Evolutionary conservation across 805 yeast species (phyloP), one percentile per base, ranked within the genome.

Genomic region (Danielozyma ontarioensis): DNA sequence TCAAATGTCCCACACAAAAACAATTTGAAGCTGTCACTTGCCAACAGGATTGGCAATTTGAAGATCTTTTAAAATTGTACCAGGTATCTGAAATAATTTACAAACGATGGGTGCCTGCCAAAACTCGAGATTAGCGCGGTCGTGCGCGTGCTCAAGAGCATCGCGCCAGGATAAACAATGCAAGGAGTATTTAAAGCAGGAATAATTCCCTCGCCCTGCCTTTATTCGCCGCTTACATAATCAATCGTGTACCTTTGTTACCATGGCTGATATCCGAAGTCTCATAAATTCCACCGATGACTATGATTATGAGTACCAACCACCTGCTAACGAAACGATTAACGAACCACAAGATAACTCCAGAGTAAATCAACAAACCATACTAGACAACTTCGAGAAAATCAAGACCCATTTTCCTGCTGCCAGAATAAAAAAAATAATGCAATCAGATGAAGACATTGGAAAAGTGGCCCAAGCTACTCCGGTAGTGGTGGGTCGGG

Each of bases 391-490:
- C 13, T 74, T 69, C 41, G 71, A 68, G 33, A 64, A 59, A 37
- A 79, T 83, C 43, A 83, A 82, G 56, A 83, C 93, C 23, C 94
- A 83, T 53, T 84, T 84, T 57, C 95, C 95, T 4, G 83, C 88
- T 4, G 97, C 97, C 3, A 76, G 97, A 42, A 88, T 93, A 50
- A 93, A 93, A 67, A 86, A 93, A 50, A 77, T 93, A 38, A 90
- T 93, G 96, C 98, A 93, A 55, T 80, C 94, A 18, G 99, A 93
- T 59, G 98, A 93, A 43, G 99, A 93, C 43, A 89, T 93, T 28
- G 99, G 99, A 3, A 93, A 93, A 55, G 97, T 93, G 4, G 96
- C 98, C 3, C 97, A 89, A 53, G 97, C 96, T 2, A 94, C 99
- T 2, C 99, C 99, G 0, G 83, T 90, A n/a, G 90, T 90, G 13